Evolutionary conservation across 2,329 filamentous ascomycete genomes (phyloP), one percentile per base, ranked within the genome.

Genomic region (Colletotrichum orchidophilum): DNA sequence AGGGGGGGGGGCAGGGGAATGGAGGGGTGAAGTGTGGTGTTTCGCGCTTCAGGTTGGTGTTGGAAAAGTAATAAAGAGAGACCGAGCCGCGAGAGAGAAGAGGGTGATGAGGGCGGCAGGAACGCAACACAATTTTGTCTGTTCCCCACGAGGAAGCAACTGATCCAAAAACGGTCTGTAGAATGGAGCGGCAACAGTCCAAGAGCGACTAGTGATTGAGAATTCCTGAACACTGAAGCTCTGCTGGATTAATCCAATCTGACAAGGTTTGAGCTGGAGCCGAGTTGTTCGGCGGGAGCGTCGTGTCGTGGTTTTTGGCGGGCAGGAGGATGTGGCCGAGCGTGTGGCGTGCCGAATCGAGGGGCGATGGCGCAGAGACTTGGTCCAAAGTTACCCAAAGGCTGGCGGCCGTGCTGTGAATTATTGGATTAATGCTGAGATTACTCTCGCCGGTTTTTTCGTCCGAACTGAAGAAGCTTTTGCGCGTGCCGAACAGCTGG

Each of bases 31-130:
- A 54, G 70, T 55, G 61, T 68, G 55, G 70, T 60, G 66, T 60
- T 70, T 65, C 70, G 70, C 59, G 66, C 66, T 70, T 72, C 70
- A 72, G 66, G 49, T 61, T 68, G 60, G 53, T 71, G 68, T 67
- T 67, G 68, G 68, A 71, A 70, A 50, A 35, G 46, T 57, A 58
- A n/a, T 46, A 46, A 46, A 46, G 39, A 46, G 39, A 46, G 39
- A 8, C 39, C 39, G 39, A n/a, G 21, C 39, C 57, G 58, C 27
- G 27, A 26, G 15, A 26, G 26, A 18, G 49, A 54, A 26, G 15
- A 29, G 39, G 63, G 63, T 52, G 55, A 57, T 61, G 53, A 68
- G 60, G 60, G 60, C 60, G 29, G 24, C 31, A 53, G 68, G 63
- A 67, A 71, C 68, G 68, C 68, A 53, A 52, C 58, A 54, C 68